Evolutionary conservation across 2,329 filamentous ascomycete species (phyloP), one percentile per base, ranked within the genome.

Genomic region (Alternaria sp.): DNA sequence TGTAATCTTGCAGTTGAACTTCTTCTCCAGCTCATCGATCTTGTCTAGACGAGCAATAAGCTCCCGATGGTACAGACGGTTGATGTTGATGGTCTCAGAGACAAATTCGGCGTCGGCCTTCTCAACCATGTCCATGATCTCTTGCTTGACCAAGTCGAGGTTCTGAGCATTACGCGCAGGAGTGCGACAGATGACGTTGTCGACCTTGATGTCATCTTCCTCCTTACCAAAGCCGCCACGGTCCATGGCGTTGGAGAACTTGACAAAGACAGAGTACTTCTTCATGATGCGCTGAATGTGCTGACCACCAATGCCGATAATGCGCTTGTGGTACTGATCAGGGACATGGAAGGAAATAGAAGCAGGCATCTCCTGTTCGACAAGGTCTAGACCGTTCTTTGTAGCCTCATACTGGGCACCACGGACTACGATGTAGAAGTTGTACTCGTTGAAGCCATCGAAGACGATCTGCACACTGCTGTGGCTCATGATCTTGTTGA

Each of bases 251-350:
- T 99, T 99, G 69, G 93, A 97, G 77, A 99, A 99, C 79, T 99
- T 99, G 83, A 99, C 96, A 74, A 99, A 99, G 71, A 99, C 96
- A 0, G 96, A 98, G 82, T 99, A 97, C 83, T 98, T 98, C 85
- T 99, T 98, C 96, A 99, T 99, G 83, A 99, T 98, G 59, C 95
- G 93, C 81, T 99, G 96, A 71, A 99, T 99, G 77, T 99, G 96
- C 79, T 98, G 95, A 10, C 96, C 96, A 65, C 96, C 96, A 74
- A 99, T 98, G 56, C 96, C 96, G 68, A 99, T 99, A 76, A 99
- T 99, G 52, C 96, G 93, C 84, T 99, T 99, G 82, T 99, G 96
- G 79, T 99, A 99, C 81, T 98, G 96, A 75, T 99, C 96, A 4
- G 96, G 96, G 26, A 99, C 96, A 76, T 99, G 96, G 86, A 99